phyloP scores from a whole-genome alignment of 1,284 basidiomycete species.

The Exobasidium cylindrosporum region DNA sequence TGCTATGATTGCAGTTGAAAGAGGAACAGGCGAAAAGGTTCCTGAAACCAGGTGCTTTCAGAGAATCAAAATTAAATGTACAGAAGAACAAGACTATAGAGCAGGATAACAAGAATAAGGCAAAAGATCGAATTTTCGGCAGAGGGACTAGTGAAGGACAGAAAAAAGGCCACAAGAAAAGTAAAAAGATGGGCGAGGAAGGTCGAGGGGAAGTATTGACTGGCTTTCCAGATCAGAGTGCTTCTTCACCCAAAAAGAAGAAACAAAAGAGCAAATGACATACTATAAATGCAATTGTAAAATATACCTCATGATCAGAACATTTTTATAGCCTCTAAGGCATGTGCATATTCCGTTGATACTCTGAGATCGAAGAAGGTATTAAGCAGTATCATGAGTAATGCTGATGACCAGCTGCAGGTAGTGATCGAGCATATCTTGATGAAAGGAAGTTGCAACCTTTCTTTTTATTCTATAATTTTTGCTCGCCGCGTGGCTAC shows the following conservation, averaged over 20 bases:
- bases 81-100: background rate
- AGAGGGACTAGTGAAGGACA: too few relatives aligned
- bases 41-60: background rate
- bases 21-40: conserved; percentile 1
- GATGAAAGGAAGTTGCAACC: too few relatives aligned
- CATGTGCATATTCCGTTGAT: too few relatives aligned
- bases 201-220: background rate
- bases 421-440: too few relatives aligned
- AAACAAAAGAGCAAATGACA: background rate
- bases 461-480: too few relatives aligned
- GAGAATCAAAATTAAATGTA: background rate
- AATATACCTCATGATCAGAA: too few relatives aligned
- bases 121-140: background rate
- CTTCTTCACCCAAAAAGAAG: background rate
- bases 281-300: too few relatives aligned
- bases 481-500: background rate
- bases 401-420: too few relatives aligned
- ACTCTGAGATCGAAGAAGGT: too few relatives aligned
- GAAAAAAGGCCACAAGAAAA: background rate
- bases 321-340: too few relatives aligned
- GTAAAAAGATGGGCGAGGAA: background rate
- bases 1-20: too few relatives aligned
- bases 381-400: too few relatives aligned
- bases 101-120: background rate
- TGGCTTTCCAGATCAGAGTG: background rate